Evolutionary conservation across 495 filamentous ascomycete species (phyloP).

Genomic region (Aspergillus sclerotiicarbonarius): DNA sequence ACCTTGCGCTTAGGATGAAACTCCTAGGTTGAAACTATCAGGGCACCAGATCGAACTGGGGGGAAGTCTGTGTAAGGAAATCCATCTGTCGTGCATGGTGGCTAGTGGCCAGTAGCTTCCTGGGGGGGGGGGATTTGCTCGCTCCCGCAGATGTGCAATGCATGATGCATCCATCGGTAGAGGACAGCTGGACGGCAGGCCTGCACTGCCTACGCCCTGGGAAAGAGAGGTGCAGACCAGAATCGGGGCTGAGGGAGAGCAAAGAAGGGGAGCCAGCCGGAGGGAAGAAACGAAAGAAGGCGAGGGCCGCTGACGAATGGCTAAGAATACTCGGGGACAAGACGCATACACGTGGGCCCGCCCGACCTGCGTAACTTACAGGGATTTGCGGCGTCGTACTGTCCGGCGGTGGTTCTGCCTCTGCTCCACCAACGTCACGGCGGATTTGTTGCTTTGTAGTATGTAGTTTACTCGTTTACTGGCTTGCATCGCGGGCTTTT

Average conservation of each 20-base stretch:
- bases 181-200: conserved; percentile 5
- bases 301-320: background rate
- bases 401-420: background rate
- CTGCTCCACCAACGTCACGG: background rate
- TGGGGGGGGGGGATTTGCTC: background rate
- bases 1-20: background rate
- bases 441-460: background rate
- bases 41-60: background rate
- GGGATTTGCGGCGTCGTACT: background rate
- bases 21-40: conserved; percentile 1
- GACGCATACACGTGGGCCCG: conserved; percentile 6
- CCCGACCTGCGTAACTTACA: background rate
- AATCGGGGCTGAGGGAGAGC: background rate
- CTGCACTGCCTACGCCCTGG: conserved; percentile 4
- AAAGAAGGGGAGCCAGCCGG: background rate
- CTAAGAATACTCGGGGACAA: background rate
- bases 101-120: background rate
- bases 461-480: background rate
- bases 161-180: background rate
- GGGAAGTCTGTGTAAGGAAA: background rate
- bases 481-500: background rate
- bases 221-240: background rate
- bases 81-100: background rate
- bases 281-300: background rate
- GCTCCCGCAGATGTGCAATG: background rate